Evolutionary conservation across 2,329 filamentous ascomycete genomes (phyloP), one percentile per base, ranked within the genome.

Genomic region (Colletotrichum falcatum): DNA sequence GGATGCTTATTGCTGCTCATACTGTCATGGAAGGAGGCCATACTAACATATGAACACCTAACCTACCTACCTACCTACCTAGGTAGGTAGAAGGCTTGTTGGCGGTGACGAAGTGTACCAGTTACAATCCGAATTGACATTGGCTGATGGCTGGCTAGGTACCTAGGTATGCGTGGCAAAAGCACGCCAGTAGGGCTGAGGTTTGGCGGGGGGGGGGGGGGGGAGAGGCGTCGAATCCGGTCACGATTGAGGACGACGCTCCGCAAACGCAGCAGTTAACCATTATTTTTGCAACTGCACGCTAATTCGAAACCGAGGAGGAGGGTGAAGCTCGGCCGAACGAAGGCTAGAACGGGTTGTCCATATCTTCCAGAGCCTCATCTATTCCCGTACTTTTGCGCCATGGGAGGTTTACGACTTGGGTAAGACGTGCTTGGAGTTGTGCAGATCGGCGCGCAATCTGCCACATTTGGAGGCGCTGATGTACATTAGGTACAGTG

Each of bases 131-230:
- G n/a, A 5, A 14, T 30, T 23, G 46, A 9, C 20, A 48, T 20
- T 30, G 30, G 39, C 6, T 20, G 39, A 30, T 53, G 46, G 46
- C 20, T 23, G 30, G 23, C n/a, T 26, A 44, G 3, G 2, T 20
- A 37, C 35, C 1, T 37, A 39, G 37, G 37, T 42, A 33, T n/a
- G 46, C 12, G 18, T 26, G 39, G n/a, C 23, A 53, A 55, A 49
- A 37, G 46, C 30, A 53, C 54, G 30, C 8, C 16, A 54, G 54
- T 69, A 69, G 46, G 66, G 66, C 66, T 69, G 66, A 65, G 30
- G 46, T 37, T 42, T 61, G 37, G 26, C 12, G 42, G 14, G 14
- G 35, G n/a, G 28, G 9, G 5, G 33, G n/a, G n/a, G n/a, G n/a
- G 7, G 7, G 46, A 23, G 46, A 37, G 65, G 49, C 49, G 42